Base-by-base conservation (phyloP, 768 basidiomycete species). In the Psilocybe cyanescens region DNA sequence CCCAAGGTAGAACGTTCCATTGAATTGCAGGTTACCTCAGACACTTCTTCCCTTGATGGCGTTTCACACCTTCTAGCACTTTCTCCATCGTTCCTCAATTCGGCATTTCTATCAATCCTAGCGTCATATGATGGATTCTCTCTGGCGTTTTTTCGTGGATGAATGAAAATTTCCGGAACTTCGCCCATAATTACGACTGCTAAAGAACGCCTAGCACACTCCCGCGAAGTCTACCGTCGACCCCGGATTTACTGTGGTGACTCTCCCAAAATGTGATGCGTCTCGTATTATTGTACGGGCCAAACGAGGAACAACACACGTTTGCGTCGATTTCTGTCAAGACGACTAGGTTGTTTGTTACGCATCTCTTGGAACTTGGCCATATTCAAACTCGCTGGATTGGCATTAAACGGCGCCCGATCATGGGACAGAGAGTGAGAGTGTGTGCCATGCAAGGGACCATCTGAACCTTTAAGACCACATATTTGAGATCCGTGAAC, bases 121-220 rank as follows among this genome's bases (percentile, higher is more conserved):
- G 68, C 66, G 63, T 67, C 68, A 69, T 67, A 61, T 69, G 68
- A 69, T 60, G 63, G 46, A 33, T 29, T 46, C 45, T 16, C 14
- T 8, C 5, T 24, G 24, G 11, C 24, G 24, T 24, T 24, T 28
- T 11, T 24, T 49, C 47, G 6, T 6, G 24, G 14, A 44, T 16
- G 41, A 44, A 44, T 44, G 8, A 16, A 44, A 44, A 12, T 8
- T 16, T 44, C 41, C 41, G 41, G 41, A 44, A 12, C 41, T 39
- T 44, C 41, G 11, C 41, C 41, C 14, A 44, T 44, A 16, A 44
- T 16, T 11, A 44, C 4, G 14, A 12, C 24, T 24, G 24, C 24
- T 24, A 24, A 24, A 24, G 24, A 24, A 24, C 2, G 24, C 24
- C 2, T 24, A 24, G 24, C 24, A 24, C 24, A n/a, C 24, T 24